phyloP scores from a whole-genome alignment of 2,329 filamentous ascomycete genomes.

The Incumbomyces lentus region DNA sequence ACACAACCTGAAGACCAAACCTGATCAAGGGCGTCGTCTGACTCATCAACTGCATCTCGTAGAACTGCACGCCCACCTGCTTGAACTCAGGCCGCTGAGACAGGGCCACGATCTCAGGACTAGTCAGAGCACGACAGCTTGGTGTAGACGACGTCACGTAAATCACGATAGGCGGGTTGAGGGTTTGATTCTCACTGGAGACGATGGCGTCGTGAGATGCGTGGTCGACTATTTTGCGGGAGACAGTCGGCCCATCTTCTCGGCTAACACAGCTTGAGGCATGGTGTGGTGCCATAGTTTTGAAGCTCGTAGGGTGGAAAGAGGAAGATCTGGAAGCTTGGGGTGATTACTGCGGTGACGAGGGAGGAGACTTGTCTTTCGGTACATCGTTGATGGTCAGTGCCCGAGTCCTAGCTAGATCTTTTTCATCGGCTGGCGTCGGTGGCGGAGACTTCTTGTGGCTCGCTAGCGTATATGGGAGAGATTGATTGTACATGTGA shows the following conservation, averaged over 20 bases:
- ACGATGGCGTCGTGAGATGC: background rate
- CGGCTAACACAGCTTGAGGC: background rate
- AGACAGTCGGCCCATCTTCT: background rate
- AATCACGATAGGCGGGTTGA: background rate
- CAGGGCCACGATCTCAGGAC: background rate
- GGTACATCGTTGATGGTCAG: background rate
- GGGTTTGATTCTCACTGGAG: background rate
- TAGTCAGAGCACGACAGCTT: background rate
- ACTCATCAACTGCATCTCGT: constrained; percentile 9
- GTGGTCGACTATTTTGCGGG: background rate
- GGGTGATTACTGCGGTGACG: background rate
- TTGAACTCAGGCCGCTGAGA: background rate
- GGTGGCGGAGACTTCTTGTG: background rate
- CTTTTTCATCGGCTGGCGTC: background rate
- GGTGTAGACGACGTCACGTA: background rate
- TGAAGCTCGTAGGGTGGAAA: too few species aligned
- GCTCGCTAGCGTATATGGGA: background rate
- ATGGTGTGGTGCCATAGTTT: background rate
- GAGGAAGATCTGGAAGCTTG: too few species aligned
- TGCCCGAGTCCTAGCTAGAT: background rate
- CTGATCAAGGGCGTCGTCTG: constrained; percentile 9
- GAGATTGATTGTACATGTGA: background rate
- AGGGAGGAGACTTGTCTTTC: background rate
- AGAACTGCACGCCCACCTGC: background rate
- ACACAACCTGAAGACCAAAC: background rate